Evolutionary conservation across 768 basidiomycete species (phyloP).

Genomic region (Multifurca ochricompacta): DNA sequence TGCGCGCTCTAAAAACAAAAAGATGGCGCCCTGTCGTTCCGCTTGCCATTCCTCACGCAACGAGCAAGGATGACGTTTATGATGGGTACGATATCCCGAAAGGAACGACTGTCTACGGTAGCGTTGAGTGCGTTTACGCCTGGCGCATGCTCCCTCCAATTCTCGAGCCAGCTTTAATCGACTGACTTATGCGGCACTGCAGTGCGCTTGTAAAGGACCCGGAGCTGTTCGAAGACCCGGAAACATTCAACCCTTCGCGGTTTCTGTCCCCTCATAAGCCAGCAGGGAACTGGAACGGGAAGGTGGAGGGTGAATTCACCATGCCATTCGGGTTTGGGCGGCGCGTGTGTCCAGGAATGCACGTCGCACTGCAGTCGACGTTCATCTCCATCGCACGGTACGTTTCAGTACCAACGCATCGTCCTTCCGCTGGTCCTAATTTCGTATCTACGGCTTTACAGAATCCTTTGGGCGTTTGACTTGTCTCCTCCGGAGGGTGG

Average conservation of each 20-base stretch:
- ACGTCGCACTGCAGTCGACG: conserved; percentile 17
- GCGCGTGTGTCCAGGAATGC: conserved; percentile 20
- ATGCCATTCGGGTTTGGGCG: conserved; percentile 24
- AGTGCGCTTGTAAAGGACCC: conserved; percentile 20
- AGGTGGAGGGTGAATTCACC: conserved; percentile 14
- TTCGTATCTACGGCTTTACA: neutral
- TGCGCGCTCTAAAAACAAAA: no score
- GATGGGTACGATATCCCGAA: conserved; percentile 12
- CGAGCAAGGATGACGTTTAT: neutral
- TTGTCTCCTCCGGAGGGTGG: neutral
- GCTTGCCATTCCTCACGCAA: conserved; percentile 9
- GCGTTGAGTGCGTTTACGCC: conserved; percentile 7
- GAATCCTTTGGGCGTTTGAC: conserved; percentile 22
- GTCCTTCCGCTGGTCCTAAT: neutral
- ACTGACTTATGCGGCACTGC: neutral
- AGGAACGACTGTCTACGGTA: conserved; percentile 4
- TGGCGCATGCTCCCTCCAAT: neutral
- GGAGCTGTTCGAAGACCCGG: conserved; percentile 21
- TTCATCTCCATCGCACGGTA: conserved; percentile 16
- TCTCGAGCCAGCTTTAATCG: neutral
- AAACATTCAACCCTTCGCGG: conserved; percentile 24
- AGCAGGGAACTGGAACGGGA: conserved; percentile 1
- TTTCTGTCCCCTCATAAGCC: conserved; percentile 16
- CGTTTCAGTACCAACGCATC: neutral
- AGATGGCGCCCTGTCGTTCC: conserved; percentile 11